A percentile compares a stretch with the other conserved stretches of the same genome.
Conservation (phyloP, 2,329 filamentous ascomycete species). For the Fusarium sp. region DNA sequence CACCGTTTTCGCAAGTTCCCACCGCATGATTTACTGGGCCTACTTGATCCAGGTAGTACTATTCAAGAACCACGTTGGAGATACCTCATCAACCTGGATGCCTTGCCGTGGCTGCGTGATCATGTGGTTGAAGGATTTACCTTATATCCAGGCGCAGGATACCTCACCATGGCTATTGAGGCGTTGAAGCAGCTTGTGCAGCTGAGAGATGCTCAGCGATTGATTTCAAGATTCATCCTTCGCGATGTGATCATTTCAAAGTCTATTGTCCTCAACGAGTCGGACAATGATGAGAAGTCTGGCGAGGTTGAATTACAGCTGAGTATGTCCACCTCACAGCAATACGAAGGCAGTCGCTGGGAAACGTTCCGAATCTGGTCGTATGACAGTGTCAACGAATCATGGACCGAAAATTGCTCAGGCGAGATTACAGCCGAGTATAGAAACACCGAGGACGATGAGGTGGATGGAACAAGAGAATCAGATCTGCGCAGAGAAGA, state of each 20-base stretch:
- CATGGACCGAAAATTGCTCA: neutral
- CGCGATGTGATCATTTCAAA: constrained; percentile 6
- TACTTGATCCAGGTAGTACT: neutral
- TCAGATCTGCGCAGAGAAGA: neutral
- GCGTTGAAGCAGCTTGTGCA: constrained; percentile 12
- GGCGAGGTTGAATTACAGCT: neutral
- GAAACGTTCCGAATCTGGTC: constrained; percentile 3
- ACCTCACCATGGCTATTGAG: constrained; percentile 24
- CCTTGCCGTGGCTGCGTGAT: constrained; percentile 17
- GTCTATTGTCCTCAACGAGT: neutral
- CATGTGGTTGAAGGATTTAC: constrained; percentile 20
- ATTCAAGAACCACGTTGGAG: constrained; percentile 16
- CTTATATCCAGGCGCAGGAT: constrained; percentile 15
- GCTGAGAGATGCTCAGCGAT: neutral
- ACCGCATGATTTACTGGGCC: constrained; percentile 19
- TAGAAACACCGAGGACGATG: neutral
- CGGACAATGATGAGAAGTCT: neutral
- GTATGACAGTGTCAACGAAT: neutral
- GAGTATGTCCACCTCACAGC: neutral
- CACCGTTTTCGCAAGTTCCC: constrained; percentile 11
- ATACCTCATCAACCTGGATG: neutral
- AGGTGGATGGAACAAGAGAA: neutral
- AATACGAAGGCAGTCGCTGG: constrained; percentile 9
- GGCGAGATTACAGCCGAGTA: neutral
- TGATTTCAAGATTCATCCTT: constrained; percentile 6